phyloP scores from a whole-genome alignment of 2,329 filamentous ascomycete species.

The Xylaria multiplex region DNA sequence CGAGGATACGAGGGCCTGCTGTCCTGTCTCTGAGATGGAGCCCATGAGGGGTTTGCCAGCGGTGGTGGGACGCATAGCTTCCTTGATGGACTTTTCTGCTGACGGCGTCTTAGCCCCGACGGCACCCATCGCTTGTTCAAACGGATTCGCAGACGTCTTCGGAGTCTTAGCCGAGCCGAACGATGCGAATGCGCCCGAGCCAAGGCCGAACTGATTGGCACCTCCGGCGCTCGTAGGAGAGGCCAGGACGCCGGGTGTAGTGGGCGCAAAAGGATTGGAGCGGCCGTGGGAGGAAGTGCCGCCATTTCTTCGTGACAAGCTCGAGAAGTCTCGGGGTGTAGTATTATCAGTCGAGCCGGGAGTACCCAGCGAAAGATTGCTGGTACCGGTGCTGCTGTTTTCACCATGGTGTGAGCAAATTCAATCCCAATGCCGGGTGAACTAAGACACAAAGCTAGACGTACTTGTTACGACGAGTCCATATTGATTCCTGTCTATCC shows the following conservation, averaged over 20 bases:
- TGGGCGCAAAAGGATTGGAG: slow-evolving; percentile 80
- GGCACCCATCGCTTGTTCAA: slow-evolving; percentile 75
- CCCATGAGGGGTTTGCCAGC: slow-evolving; percentile 55
- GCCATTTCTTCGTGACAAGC: slow-evolving; percentile 68
- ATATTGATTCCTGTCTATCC: slow-evolving; percentile 67
- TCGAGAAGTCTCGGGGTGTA: slow-evolving; percentile 56
- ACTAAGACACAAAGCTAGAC: slow-evolving; percentile 46
- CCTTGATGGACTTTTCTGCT: slow-evolving; percentile 71
- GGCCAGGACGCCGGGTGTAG: slow-evolving; percentile 74
- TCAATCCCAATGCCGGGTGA: slow-evolving; percentile 18
- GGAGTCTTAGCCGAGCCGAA: slow-evolving; percentile 89
- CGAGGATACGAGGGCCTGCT: slow-evolving; percentile 55
- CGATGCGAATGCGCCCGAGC: slow-evolving; percentile 96
- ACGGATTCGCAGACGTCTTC: slow-evolving; percentile 82
- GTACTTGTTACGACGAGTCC: slow-evolving; percentile 87
- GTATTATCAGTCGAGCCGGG: slow-evolving; percentile 59
- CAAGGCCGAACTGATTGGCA: slow-evolving; percentile 85
- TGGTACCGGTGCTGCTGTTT: slow-evolving; percentile 73
- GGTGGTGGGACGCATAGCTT: slow-evolving; percentile 47
- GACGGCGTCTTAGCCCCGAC: slow-evolving; percentile 63
- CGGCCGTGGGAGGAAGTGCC: slow-evolving; percentile 79
- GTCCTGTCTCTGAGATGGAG: slow-evolving; percentile 58
- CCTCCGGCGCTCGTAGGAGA: slow-evolving; percentile 78
- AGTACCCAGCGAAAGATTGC: slow-evolving; percentile 85
- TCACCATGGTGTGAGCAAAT: slow-evolving; percentile 13